phyloP scores from a whole-genome alignment of 2,329 filamentous ascomycete species.

The Cercospora berteroae region DNA sequence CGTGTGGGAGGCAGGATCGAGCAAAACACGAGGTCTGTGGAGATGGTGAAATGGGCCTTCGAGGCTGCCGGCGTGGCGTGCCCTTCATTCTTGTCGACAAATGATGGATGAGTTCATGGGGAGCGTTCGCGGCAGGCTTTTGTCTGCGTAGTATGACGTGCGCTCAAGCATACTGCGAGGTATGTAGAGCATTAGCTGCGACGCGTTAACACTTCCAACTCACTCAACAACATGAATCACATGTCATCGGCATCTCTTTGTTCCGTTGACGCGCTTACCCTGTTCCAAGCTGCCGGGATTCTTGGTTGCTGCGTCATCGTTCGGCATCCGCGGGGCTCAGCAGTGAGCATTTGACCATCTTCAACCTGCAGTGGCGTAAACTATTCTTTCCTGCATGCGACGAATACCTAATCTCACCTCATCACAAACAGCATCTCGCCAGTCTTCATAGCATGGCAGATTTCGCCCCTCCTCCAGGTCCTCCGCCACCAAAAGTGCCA shows the following conservation, averaged over 20 bases:
- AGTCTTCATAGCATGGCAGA: constrained; percentile 31
- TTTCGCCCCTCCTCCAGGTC: constrained; percentile 36
- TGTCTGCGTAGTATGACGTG: no score
- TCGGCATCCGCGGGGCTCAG: neutral
- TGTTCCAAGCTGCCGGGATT: neutral
- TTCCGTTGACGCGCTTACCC: neutral
- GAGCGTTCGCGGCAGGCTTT: no score
- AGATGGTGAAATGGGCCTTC: neutral
- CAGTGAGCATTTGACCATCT: neutral
- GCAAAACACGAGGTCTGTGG: neutral
- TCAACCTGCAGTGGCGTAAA: neutral
- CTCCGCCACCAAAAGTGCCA: constrained; percentile 30
- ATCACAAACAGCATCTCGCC: neutral
- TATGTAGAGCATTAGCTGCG: no score
- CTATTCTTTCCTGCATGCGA: neutral
- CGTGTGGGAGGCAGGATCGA: neutral
- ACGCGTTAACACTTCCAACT: no score
- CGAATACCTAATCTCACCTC: neutral
- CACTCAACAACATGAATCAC: neutral
- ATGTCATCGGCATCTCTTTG: neutral
- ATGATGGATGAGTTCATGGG: neutral
- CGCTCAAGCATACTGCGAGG: no score
- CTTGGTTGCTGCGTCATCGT: neutral
- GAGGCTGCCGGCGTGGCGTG: neutral
- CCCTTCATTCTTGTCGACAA: neutral